phyloP scores from a whole-genome alignment of 305 asterid genomes.

The Euphrasia arctica region DNA sequence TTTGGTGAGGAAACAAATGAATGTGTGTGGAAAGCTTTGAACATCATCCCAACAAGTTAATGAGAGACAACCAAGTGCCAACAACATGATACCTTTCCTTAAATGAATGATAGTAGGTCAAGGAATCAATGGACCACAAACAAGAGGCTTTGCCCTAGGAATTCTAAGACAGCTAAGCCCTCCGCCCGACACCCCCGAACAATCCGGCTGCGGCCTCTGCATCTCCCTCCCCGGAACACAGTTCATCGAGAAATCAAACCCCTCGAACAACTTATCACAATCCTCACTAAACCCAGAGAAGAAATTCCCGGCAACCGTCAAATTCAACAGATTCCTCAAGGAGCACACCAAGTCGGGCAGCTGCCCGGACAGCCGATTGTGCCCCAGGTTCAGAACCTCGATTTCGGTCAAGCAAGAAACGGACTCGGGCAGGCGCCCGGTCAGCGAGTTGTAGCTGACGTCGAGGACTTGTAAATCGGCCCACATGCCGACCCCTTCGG shows the following conservation, averaged over 20 bases:
- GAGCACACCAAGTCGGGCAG: slow-evolving; percentile 72
- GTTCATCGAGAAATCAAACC: slow-evolving; percentile 74
- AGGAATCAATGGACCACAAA: slow-evolving; percentile 36
- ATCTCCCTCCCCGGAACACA: slow-evolving; percentile 64
- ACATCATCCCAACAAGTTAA: slow-evolving; percentile 13
- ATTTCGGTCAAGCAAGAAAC: slow-evolving; percentile 57
- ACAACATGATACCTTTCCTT: slow-evolving; percentile 17
- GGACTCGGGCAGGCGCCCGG: slow-evolving; percentile 76
- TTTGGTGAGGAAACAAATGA: not conserved
- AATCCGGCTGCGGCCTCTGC: slow-evolving; percentile 80
- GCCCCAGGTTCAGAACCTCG: slow-evolving; percentile 66
- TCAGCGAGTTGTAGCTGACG: slow-evolving; percentile 56
- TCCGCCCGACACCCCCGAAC: slow-evolving; percentile 58
- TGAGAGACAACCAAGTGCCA: slow-evolving; percentile 25
- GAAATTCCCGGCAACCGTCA: slow-evolving; percentile 67
- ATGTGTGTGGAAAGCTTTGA: not conserved
- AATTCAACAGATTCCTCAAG: slow-evolving; percentile 44
- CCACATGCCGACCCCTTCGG: slow-evolving; percentile 83
- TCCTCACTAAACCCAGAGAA: slow-evolving; percentile 66
- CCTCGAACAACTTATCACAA: slow-evolving; percentile 45
- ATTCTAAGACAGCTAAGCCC: slow-evolving; percentile 69
- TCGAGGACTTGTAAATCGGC: slow-evolving; percentile 67
- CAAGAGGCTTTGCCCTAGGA: slow-evolving; percentile 54
- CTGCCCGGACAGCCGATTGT: slow-evolving; percentile 63
- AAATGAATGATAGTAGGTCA: slow-evolving; percentile 22